These are phyloP conservation scores for Eucalyptus fibrosa DNA, from an alignment of 345 rosid genomes.

Conservation along the genomic window DNA sequence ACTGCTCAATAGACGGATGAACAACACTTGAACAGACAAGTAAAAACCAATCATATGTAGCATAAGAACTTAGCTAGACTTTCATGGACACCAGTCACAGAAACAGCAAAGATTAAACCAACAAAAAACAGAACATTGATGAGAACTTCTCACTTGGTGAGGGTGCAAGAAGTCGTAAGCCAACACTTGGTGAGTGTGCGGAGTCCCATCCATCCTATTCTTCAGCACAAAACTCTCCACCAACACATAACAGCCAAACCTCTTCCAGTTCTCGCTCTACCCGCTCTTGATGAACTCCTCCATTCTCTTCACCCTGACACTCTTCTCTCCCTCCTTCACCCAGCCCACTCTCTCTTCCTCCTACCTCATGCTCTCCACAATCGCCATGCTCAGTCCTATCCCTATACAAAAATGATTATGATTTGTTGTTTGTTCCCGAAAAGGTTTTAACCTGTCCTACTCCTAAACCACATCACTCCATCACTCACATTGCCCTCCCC, in stretches of 20 bases:
- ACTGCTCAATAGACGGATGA: neutral
- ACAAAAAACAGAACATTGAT: neutral
- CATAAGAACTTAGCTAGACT: neutral
- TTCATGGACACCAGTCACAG: neutral
- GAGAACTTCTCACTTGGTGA: constrained; percentile 5
- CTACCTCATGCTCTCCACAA: no score
- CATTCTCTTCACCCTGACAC: constrained; percentile 5
- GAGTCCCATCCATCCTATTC: constrained; percentile 37
- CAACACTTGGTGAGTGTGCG: constrained; percentile 9
- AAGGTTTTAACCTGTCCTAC: no score
- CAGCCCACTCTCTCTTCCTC: constrained; percentile 3
- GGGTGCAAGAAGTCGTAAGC: constrained; percentile 16
- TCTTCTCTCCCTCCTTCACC: neutral
- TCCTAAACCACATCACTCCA: neutral
- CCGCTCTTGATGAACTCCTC: constrained; percentile 3
- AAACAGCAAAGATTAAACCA: neutral
- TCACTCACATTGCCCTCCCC: neutral
- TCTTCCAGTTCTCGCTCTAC: constrained; percentile 19
- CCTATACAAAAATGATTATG: no score
- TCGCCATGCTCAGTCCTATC: no score
- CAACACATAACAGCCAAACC: constrained; percentile 31
- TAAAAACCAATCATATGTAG: neutral
- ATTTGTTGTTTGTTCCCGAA: no score
- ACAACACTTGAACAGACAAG: neutral
- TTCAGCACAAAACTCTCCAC: constrained; percentile 50